Base-by-base conservation (phyloP, 2,329 filamentous ascomycete genomes). In the Eurotiales sp. region DNA sequence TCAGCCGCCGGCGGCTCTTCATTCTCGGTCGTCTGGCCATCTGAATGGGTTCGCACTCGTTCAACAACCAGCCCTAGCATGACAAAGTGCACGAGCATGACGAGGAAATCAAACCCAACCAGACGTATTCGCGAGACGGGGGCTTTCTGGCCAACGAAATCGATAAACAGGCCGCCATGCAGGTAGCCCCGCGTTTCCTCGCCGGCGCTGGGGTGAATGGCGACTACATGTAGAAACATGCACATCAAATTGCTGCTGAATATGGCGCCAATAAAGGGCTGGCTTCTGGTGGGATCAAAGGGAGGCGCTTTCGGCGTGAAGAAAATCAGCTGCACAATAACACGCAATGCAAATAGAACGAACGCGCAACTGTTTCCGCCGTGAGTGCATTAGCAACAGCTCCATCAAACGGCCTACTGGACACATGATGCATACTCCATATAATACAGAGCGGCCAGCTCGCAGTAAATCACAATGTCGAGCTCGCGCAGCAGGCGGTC, bases 131-230 rank as follows among this genome's bases (percentile, higher is more conserved):
- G 78, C 48, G 78, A 77, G 3, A 77, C 74, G 2, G 81, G 80
- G 2, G 77, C 78, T 57, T 77, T 73, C 63, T 84, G 80, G 14
- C 83, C 82, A 48, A 85, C 79, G 60, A 85, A 84, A 65, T 85
- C 82, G 60, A 86, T 81, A 57, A 83, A 74, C 45, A 85, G 57
- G 2, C 83, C 81, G 5, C 83, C 82, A 60, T 85, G 81, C 11
- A 84, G 68, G 61, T 84, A 84, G 15, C 73, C 75, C 25, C 79
- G 62, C 3, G 70, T 72, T 45, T 72, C 70, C 56, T 81, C 79
- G 5, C 75, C 76, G n/a, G 71, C 72, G 51, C 76, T 65, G 5
- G 82, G 73, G 36, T 77, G 70, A 15, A 72, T 72, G 54, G 75
- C 72, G 60, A 84, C 76, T 39, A 79, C 63, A 60, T 84, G 82